Percentiles rank a stretch among this genome's conserved stretches.
phyloP scores from a whole-genome alignment of 805 yeast genomes.

The Yarrowia bubula region DNA sequence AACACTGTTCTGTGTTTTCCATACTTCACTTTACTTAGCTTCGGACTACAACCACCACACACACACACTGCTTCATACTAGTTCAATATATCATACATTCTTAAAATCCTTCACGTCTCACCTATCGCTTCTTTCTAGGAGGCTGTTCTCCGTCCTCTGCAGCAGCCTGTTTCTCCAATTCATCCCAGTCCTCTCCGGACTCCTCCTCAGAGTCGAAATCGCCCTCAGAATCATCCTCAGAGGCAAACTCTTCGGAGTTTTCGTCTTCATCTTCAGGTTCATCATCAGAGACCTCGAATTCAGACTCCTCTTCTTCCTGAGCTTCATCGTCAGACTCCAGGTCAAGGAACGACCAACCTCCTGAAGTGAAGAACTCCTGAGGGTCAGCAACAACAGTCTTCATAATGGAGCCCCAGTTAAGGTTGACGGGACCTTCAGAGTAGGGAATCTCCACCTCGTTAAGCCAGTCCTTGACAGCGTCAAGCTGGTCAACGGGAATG shows the following conservation, averaged over 20 bases:
- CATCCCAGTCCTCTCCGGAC: conserved; percentile 55
- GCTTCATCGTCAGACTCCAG: conserved; percentile 82
- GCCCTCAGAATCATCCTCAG: conserved; percentile 35
- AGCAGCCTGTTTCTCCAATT: conserved; percentile 57
- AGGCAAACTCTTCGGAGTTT: conserved; percentile 43
- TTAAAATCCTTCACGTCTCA: not conserved
- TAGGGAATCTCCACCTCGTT: conserved; percentile 96
- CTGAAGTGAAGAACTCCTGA: conserved; percentile 86
- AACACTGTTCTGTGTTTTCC: too few species aligned
- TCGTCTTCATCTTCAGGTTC: conserved; percentile 56
- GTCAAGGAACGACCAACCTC: conserved; percentile 94
- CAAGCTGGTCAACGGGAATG: conserved; percentile 87
- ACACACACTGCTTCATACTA: too few species aligned
- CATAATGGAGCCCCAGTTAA: conserved; percentile 95
- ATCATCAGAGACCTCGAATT: conserved; percentile 60
- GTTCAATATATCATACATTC: not conserved
- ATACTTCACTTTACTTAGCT: too few species aligned
- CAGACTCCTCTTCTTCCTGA: conserved; percentile 67
- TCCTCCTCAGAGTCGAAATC: conserved; percentile 42
- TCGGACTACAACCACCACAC: too few species aligned
- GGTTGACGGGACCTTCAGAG: conserved; percentile 91
- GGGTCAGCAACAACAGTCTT: conserved; percentile 91
- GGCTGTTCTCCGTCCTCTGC: conserved; percentile 38
- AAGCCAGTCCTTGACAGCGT: conserved; percentile 92
- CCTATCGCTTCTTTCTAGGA: conserved; percentile 30